Percentiles rank a stretch among this genome's conserved stretches.
Conservation (phyloP, 1,284 basidiomycete species). For the Pseudozyma tsukubaensis region DNA sequence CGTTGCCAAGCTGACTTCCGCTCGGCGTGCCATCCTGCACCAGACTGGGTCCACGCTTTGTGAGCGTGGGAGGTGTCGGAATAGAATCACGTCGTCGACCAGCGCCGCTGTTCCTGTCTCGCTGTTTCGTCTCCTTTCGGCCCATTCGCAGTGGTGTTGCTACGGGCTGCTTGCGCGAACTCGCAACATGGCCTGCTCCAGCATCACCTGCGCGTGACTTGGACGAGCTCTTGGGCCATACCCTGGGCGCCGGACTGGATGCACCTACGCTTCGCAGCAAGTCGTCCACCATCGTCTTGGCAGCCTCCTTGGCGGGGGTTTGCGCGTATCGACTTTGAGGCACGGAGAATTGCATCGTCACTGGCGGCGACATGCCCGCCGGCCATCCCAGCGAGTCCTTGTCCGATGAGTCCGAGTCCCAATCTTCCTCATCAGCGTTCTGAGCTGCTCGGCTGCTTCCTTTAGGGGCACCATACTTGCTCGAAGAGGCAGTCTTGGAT, state of each 20-base stretch:
- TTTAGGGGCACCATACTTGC: conserved; percentile 71
- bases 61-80: conserved; percentile 65
- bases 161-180: conserved; percentile 47
- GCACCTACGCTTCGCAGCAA: conserved; percentile 62
- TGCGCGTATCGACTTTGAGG: conserved; percentile 76
- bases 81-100: conserved; percentile 56
- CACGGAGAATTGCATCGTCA: conserved; percentile 84
- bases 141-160: conserved; percentile 52
- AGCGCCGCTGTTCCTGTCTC: conserved; percentile 18
- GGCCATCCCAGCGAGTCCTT: conserved; percentile 72
- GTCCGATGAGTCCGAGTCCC: conserved; percentile 58
- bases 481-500: conserved; percentile 60
- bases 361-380: conserved; percentile 84
- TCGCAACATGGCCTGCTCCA: conserved; percentile 4
- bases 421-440: conserved; percentile 54
- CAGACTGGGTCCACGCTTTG: conserved; percentile 42
- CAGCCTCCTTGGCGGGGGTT: conserved; percentile 70
- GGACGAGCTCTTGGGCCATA: conserved; percentile 43
- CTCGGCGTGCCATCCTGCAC: conserved; percentile 23
- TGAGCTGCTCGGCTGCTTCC: background rate
- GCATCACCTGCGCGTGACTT: conserved; percentile 9
- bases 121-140: conserved; percentile 41
- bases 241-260: conserved; percentile 37
- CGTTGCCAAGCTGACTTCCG: conserved; percentile 26
- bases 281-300: conserved; percentile 64